Evolutionary conservation across 23 red algal genomes (phyloP).

Genomic region (Gracilaria vermiculophylla): DNA sequence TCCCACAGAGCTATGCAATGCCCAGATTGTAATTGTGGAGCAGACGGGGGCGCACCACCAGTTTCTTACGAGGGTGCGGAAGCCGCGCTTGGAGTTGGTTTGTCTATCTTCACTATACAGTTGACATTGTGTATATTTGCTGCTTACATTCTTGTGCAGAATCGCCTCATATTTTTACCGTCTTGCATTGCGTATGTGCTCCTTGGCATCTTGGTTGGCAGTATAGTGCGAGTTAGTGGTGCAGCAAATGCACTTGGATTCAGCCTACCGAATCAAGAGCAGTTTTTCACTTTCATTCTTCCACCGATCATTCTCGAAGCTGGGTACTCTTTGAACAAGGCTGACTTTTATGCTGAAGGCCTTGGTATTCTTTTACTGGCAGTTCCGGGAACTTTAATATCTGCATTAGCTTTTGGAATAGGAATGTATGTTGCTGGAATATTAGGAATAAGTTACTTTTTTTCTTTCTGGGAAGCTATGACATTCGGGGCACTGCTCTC

Average conservation of each 20-base stretch:
- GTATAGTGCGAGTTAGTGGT: slow-evolving; percentile 80
- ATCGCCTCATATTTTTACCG: slow-evolving; percentile 73
- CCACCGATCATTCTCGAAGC: slow-evolving; percentile 98
- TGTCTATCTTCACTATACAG: slow-evolving; percentile 76
- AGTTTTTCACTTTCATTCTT: slow-evolving; percentile 97
- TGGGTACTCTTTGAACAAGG: slow-evolving; percentile 95
- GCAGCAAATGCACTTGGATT: slow-evolving; percentile 63
- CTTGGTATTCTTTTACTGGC: slow-evolving; percentile 85
- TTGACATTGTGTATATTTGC: slow-evolving; percentile 81
- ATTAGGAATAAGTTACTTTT: slow-evolving; percentile 67
- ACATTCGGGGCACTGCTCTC: slow-evolving; percentile 95
- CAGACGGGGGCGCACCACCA: slow-evolving; percentile 21
- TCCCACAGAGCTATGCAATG: slow-evolving; percentile 40
- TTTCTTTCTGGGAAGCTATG: slow-evolving; percentile 95
- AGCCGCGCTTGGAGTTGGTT: slow-evolving; percentile 78
- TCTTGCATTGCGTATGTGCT: slow-evolving; percentile 98
- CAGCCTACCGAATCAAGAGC: slow-evolving; percentile 89
- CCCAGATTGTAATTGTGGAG: slow-evolving; percentile 82
- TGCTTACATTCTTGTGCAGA: slow-evolving; percentile 82
- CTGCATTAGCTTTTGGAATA: slow-evolving; percentile 82
- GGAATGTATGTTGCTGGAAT: slow-evolving; percentile 85
- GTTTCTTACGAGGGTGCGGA: slow-evolving; percentile 73
- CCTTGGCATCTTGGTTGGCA: slow-evolving; percentile 85
- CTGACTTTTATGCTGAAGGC: slow-evolving; percentile 85
- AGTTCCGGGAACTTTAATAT: slow-evolving; percentile 91